Percentiles rank a stretch among this genome's conserved stretches.
Conservation (phyloP, 257 asterid genomes). For the Paulownia fortunei region DNA sequence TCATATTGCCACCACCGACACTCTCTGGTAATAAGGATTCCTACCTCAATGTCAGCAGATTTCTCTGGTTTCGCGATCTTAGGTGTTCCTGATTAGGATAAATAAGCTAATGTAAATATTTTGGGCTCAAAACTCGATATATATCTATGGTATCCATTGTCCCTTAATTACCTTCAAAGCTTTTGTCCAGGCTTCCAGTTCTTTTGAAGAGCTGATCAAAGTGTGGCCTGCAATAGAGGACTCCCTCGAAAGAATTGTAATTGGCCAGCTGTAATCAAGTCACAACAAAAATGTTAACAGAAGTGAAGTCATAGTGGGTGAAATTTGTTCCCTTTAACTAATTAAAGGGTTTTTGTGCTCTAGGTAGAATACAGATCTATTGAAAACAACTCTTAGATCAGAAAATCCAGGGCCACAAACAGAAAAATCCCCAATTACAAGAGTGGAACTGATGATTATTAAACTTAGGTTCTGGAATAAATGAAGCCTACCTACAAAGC, state of each 20-base stretch:
- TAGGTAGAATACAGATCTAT: constrained; percentile 19
- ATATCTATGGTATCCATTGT: background rate
- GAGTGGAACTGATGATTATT: background rate
- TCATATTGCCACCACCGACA: background rate
- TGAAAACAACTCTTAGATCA: background rate
- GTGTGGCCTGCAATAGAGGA: constrained; percentile 96
- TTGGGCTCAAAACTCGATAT: background rate
- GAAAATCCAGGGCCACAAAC: background rate
- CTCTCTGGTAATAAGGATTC: background rate
- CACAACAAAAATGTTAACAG: background rate
- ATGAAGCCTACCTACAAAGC: background rate
- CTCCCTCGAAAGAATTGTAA: constrained; percentile 96
- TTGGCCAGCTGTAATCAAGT: constrained; percentile 69
- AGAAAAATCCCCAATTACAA: background rate
- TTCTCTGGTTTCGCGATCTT: constrained; percentile 87
- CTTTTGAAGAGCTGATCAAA: constrained; percentile 95
- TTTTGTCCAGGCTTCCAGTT: constrained; percentile 94
- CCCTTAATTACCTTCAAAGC: constrained; percentile 74
- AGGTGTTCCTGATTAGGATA: constrained; percentile 69
- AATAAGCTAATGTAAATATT: constrained; percentile 8
- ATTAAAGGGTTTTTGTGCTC: background rate
- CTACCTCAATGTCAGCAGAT: constrained; percentile 68
- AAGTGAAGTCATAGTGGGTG: background rate
- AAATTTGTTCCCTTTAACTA: background rate
- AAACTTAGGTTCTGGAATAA: background rate